Evolutionary conservation across 176 grass and related monocot species (phyloP), one percentile per base, ranked within the genome.

Genomic region (Lolium multiflorum): DNA sequence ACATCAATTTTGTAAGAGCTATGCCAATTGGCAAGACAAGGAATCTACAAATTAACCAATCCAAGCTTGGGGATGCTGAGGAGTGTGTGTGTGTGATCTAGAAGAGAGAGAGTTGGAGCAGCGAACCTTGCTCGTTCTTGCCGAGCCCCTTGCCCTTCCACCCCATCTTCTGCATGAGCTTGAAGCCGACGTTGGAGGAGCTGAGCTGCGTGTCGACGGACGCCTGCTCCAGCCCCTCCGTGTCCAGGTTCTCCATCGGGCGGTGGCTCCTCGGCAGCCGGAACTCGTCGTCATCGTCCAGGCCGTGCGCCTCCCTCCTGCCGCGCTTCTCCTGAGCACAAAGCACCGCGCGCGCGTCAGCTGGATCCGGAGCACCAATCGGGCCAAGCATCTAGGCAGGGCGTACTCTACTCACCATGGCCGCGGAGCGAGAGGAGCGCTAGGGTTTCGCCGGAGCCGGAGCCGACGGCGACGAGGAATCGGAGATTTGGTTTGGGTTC

Each of bases 71-170:
- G 5, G 67, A 55, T 17, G 22, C 8, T 43, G 4, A n/a, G 38
- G 38, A 26, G 71, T 46, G 44, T 46, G 46, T 11, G n/a, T n/a
- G n/a, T n/a, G n/a, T n/a, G n/a, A n/a, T 9, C 5, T 16, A 64
- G 41, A 75, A 74, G 3, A 35, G n/a, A n/a, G n/a, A n/a, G 31
- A 64, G 61, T 11, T 17, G 8, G 9, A 6, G 41, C n/a, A n/a
- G n/a, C 3, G 9, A 62, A 95, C 93, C 93, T 98, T 96, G 96
- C 60, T 94, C 92, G 65, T 96, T 91, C 91, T 98, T 98, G 57
- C 96, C 96, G 54, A 98, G 96, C n/a, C 96, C 93, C 60, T 89
- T 98, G 80, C 96, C 96, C 91, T 96, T 98, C 96, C 96, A 98
- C 0, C 96, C 96, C 96, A 98, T 96, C 87, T 96, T 98, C 86